Evolutionary conservation across 2,329 filamentous ascomycete species (phyloP).

Genomic region (Fonsecaea erecta): DNA sequence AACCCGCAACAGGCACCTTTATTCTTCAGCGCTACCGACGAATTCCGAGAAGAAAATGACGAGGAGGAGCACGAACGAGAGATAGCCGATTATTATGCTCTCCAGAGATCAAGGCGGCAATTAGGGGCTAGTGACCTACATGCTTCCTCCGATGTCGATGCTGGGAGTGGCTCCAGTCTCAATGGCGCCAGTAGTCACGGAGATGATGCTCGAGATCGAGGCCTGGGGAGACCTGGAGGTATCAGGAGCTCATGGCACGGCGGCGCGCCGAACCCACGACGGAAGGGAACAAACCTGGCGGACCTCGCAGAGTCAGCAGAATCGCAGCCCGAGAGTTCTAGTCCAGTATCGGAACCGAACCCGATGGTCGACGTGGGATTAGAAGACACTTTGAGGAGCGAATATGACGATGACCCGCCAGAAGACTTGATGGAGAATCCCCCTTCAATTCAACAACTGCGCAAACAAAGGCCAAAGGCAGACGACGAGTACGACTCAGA

Average conservation of each 20-base stretch:
- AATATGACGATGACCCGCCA: conserved; percentile 50
- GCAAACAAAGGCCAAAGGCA: conserved; percentile 49
- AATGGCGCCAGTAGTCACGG: conserved; percentile 57
- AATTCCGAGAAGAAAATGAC: conserved; percentile 90
- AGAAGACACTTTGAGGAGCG: conserved; percentile 63
- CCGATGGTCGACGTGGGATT: conserved; percentile 85
- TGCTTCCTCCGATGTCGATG: conserved; percentile 82
- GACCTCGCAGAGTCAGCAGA: conserved; percentile 43
- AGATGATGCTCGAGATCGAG: conserved; percentile 45
- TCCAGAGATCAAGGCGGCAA: conserved; percentile 86
- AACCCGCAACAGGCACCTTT: conserved; percentile 78
- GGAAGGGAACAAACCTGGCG: conserved; percentile 46
- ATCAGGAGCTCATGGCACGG: conserved; percentile 64
- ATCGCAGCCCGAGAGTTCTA: conserved; percentile 55
- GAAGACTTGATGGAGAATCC: conserved; percentile 55
- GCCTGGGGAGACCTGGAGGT: conserved; percentile 52
- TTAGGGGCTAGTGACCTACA: conserved; percentile 82
- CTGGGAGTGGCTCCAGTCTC: conserved; percentile 64
- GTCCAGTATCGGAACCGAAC: conserved; percentile 52
- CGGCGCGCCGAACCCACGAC: conserved; percentile 49
- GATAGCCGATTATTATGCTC: conserved; percentile 88
- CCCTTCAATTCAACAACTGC: conserved; percentile 63
- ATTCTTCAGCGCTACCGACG: conserved; percentile 90
- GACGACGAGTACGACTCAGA: conserved; percentile 46
- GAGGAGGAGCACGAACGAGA: conserved; percentile 88